Evolutionary conservation across 73 alveolate species (phyloP).

Genomic region (Tetrahymena borealis): DNA sequence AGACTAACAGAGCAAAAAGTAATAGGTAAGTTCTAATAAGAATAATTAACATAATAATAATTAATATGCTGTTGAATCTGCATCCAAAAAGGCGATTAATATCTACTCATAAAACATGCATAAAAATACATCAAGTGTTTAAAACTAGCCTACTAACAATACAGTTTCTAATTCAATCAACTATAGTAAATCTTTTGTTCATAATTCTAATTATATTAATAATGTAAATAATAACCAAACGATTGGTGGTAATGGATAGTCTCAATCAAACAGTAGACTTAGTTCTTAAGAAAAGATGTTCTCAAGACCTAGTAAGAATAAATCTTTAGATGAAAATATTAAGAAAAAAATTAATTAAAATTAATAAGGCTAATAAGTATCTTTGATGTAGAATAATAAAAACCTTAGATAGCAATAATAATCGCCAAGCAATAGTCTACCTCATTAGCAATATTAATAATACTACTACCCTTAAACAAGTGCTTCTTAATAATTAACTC

Average conservation of each 20-base stretch:
- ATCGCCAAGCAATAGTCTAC: background rate
- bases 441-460: background rate
- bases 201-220: background rate
- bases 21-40: background rate
- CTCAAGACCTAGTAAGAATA: background rate
- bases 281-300: background rate
- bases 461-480: background rate
- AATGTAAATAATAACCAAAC: background rate
- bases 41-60: background rate
- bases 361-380: too few relatives aligned
- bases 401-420: background rate
- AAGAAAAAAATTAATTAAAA: background rate
- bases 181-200: background rate
- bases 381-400: too few relatives aligned
- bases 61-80: background rate
- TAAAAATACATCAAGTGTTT: background rate
- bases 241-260: too few relatives aligned
- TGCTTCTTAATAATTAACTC: background rate
- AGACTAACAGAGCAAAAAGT: background rate
- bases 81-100: background rate
- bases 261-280: background rate
- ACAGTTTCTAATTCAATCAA: background rate
- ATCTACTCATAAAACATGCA: background rate
- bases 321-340: background rate
- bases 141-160: background rate